Evolutionary conservation across 1,284 basidiomycete species (phyloP), one percentile per base, ranked within the genome.

Genomic region (Uromyces viciae-fabae): DNA sequence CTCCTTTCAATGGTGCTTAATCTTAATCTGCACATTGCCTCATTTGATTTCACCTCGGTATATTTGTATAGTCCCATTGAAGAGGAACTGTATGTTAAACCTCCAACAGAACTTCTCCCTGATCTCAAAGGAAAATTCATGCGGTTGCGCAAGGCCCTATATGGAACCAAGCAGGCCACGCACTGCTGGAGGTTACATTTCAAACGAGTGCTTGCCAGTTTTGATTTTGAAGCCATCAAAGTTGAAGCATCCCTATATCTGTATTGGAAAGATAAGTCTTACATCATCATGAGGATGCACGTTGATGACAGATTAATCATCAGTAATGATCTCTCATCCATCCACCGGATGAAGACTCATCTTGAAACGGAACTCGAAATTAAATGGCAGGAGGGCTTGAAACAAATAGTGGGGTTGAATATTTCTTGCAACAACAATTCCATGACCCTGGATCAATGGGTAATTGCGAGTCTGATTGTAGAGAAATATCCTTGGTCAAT

Each of bases 61-160:
- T 79, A 79, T 28, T 33, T 71, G 1, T 66, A 79, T 42, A 79
- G 66, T 33, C 76, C 40, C 17, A 69, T 79, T 60, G 66, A 79
- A 3, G 54, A 79, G 31, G 64, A 79, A 9, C n/a, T 79, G 0
- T 62, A 62, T 62, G 58, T 62, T 25, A 62, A 62, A 62, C 19
- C 58, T 22, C 58, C 58, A 19, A 19, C 58, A 66, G 62, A 66
- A 22, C 36, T 66, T 11, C 28, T 22, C 7, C 62, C 62, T 62
- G 28, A 8, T 22, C 62, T 66, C 5, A 66, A 66, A 33, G 62
- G 62, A 22, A 66, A 66, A 33, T 22, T 66, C 4, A n/a, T 66
- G n/a, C 22, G 36, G 8, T 22, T 66, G 9, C 4, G 36, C 11
- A 66, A 66, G 36, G 62, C 62, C 28, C 62, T 66, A 8, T 66